Evolutionary conservation across 371 early-diverging fungal species (phyloP), one percentile per base, ranked within the genome.

Genomic region (Vairimorpha necatrix): DNA sequence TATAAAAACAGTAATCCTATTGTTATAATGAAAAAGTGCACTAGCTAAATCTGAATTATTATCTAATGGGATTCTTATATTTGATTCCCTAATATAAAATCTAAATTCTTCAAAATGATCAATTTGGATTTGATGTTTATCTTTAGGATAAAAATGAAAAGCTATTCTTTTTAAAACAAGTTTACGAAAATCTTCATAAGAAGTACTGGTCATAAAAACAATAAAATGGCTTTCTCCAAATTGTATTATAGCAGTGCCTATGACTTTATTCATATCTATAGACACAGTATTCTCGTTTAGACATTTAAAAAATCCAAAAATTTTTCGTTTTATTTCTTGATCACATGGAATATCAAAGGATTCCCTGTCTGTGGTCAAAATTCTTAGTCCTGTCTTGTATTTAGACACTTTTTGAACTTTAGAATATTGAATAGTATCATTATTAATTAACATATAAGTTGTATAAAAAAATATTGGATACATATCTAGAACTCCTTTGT

Each of bases 91-190:
- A 16, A 74, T 58, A 56, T 24, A 74, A 28, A 74, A 67, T 38
- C 32, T 50, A 74, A 74, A 74, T 11, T 74, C 74, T 16, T 74
- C 58, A 28, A 58, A 74, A 42, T 74, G 74, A 1, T 74, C 74
- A 13, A 74, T n/a, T 4, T 38, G 24, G 9, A 74, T 58, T 0
- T 74, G 48, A 1, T 67, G 42, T 16, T 33, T 71, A 14, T 71
- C 50, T 56, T 50, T 22, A 36, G 74, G 74, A 36, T 65, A 58
- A 36, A 74, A 74, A 56, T 74, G 54, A 4, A 50, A 54, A 18
- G 67, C 74, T 30, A 74, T 63, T 56, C 67, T 65, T 56, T 58
- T 74, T 28, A 74, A 39, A 1, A 74, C 53, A 1, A 42, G 46
- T 34, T 54, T 66, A 46, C 67, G 66, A 30, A 74, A 67, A 38